Evolutionary conservation across 257 asterid species (phyloP).

Genomic region (Solanum neorickii): DNA sequence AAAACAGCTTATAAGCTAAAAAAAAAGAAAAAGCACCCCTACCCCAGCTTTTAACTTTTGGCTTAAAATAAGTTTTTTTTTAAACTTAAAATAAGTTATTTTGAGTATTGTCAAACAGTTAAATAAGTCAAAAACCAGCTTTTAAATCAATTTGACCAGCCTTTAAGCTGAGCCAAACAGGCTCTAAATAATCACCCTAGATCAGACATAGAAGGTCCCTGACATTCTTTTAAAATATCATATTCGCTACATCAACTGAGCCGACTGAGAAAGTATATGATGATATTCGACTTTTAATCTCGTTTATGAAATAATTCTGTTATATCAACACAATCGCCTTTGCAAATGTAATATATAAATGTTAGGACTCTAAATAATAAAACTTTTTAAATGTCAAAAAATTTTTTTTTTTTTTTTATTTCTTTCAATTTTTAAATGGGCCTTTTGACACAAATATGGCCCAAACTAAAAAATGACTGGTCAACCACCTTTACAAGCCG

Average conservation of each 20-base stretch:
- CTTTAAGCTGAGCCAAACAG: too few relatives aligned
- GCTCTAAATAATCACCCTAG: not conserved
- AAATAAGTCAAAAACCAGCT: too few relatives aligned
- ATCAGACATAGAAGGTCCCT: rapidly evolving
- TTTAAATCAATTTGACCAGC: too few relatives aligned
- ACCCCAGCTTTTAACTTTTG: too few relatives aligned
- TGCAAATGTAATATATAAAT: not conserved
- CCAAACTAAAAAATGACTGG: not conserved
- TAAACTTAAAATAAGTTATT: too few relatives aligned
- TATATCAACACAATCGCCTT: not conserved
- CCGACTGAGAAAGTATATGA: not conserved
- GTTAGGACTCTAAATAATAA: not conserved
- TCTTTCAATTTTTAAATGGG: not conserved
- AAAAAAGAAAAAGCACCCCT: too few relatives aligned
- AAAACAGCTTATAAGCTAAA: too few relatives aligned
- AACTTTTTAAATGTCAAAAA: not conserved
- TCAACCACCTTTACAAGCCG: not conserved
- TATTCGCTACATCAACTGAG: not conserved
- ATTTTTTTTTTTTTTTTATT: not conserved
- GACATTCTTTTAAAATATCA: not conserved
- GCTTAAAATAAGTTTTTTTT: too few relatives aligned
- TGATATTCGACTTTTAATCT: rapidly evolving
- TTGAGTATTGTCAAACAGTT: too few relatives aligned
- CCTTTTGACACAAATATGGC: not conserved
- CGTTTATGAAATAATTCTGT: too few relatives aligned